phyloP scores from a whole-genome alignment of 495 filamentous ascomycete genomes.

The Aspergillus carlsbadensis region DNA sequence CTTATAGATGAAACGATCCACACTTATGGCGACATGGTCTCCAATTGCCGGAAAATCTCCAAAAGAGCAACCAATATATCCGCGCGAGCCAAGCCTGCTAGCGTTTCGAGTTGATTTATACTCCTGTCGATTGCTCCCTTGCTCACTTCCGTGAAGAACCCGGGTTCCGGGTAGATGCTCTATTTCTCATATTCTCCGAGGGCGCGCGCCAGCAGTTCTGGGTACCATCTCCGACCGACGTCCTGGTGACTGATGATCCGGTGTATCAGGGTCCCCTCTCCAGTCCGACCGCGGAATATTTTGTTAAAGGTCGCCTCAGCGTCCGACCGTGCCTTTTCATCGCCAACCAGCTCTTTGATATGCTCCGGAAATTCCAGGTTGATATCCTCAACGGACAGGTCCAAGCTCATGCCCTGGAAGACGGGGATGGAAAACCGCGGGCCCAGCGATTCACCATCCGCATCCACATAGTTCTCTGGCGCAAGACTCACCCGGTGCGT shows the following conservation, averaged over 20 bases:
- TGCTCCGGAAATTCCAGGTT: slow-evolving; percentile 67
- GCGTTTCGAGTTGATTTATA: slow-evolving; percentile 6
- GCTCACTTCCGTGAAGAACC: background rate
- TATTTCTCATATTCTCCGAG: slow-evolving; percentile 28
- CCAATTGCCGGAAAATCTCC: slow-evolving; percentile 18
- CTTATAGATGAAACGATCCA: background rate
- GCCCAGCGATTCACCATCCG: slow-evolving; percentile 41
- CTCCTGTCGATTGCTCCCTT: background rate
- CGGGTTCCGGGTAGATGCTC: background rate
- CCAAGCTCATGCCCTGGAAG: slow-evolving; percentile 86
- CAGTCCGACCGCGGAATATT: slow-evolving; percentile 56
- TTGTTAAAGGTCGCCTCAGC: slow-evolving; percentile 44
- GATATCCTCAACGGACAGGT: slow-evolving; percentile 74
- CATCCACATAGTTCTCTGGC: slow-evolving; percentile 32
- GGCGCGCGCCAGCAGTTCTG: slow-evolving; percentile 55
- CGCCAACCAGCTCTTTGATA: slow-evolving; percentile 48
- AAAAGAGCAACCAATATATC: slow-evolving; percentile 2
- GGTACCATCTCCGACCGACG: slow-evolving; percentile 81
- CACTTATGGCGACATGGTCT: background rate
- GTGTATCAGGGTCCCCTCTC: slow-evolving; percentile 81
- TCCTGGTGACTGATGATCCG: slow-evolving; percentile 86
- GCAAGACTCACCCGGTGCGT: slow-evolving; percentile 71
- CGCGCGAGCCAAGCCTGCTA: slow-evolving; percentile 11
- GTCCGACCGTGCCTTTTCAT: slow-evolving; percentile 43
- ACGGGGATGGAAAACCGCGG: slow-evolving; percentile 84